Evolutionary conservation across 2,329 filamentous ascomycete species (phyloP).

Genomic region (Neonectria punicea): DNA sequence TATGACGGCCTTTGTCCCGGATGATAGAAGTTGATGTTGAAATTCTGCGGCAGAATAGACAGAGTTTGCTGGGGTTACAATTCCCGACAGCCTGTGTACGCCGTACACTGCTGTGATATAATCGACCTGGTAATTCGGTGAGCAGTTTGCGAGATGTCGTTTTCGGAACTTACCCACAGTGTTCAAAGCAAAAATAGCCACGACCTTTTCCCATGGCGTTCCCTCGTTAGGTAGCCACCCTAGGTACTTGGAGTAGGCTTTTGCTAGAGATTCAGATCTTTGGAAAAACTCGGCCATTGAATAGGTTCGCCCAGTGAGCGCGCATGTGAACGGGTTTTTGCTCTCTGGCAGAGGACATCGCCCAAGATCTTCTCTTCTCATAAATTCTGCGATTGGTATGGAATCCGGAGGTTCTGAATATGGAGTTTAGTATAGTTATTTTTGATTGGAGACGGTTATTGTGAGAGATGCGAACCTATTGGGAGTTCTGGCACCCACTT

Average conservation of each 20-base stretch:
- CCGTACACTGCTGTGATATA: conserved; percentile 78
- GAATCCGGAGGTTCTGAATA: conserved; percentile 72
- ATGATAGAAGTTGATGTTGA: conserved; percentile 76
- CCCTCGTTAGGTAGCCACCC: conserved; percentile 76
- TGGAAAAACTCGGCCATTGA: conserved; percentile 70
- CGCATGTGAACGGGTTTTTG: conserved; percentile 79
- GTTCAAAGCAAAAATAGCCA: conserved; percentile 80
- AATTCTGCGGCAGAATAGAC: conserved; percentile 77
- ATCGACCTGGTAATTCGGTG: conserved; percentile 66
- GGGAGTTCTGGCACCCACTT: conserved; percentile 70
- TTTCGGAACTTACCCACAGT: conserved; percentile 63
- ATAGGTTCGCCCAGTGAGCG: conserved; percentile 75
- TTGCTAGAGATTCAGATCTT: conserved; percentile 74
- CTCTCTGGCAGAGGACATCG: conserved; percentile 71
- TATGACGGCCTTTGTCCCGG: conserved; percentile 75
- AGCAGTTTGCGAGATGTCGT: background rate
- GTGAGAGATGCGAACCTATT: conserved; percentile 49
- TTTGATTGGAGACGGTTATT: too few relatives aligned
- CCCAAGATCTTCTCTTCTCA: conserved; percentile 77
- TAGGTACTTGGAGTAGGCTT: conserved; percentile 75
- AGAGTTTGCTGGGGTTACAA: conserved; percentile 79
- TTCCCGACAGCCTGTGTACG: conserved; percentile 76
- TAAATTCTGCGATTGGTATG: conserved; percentile 79
- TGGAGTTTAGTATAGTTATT: background rate
- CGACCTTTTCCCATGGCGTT: conserved; percentile 83